These are phyloP conservation scores for Paraphaeosphaeria minitans DNA, from an alignment of 2,329 filamentous ascomycete genomes.

Conservation along the genomic window DNA sequence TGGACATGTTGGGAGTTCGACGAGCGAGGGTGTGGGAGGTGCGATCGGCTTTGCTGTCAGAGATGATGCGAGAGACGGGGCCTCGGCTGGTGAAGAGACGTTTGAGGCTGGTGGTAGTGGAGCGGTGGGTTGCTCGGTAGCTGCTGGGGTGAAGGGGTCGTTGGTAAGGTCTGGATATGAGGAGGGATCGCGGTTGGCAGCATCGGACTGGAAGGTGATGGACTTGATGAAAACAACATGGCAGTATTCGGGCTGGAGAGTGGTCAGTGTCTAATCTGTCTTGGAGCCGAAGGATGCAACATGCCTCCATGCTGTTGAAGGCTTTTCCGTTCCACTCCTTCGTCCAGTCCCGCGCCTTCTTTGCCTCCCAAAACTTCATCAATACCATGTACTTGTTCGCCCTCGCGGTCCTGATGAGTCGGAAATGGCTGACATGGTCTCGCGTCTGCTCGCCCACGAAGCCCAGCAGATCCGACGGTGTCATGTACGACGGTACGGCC, in stretches of 20 bases:
- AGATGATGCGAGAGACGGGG: slow-evolving; percentile 47
- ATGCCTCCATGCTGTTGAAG: slow-evolving; percentile 88
- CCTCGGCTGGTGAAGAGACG: slow-evolving; percentile 42
- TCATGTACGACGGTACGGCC: slow-evolving; percentile 92
- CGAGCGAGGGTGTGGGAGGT: slow-evolving; percentile 78
- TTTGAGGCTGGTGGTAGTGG: slow-evolving; percentile 36
- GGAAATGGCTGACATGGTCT: slow-evolving; percentile 86
- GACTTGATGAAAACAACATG: slow-evolving; percentile 94
- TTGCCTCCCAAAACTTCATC: slow-evolving; percentile 84
- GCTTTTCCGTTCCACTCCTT: slow-evolving; percentile 89
- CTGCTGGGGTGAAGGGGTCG: slow-evolving; percentile 68
- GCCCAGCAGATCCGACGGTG: slow-evolving; percentile 85
- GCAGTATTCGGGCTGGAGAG: slow-evolving; percentile 78
- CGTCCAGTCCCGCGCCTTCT: slow-evolving; percentile 78
- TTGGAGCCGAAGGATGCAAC: slow-evolving; percentile 24
- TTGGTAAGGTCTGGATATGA: slow-evolving; percentile 67
- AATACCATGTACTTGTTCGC: slow-evolving; percentile 94
- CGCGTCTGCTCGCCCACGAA: slow-evolving; percentile 89
- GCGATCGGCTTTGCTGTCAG: slow-evolving; percentile 67
- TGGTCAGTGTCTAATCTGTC: slow-evolving; percentile 12
- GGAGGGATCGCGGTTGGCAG: slow-evolving; percentile 48
- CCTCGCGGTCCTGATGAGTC: slow-evolving; percentile 87
- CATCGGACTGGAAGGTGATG: slow-evolving; percentile 78
- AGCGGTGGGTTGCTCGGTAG: slow-evolving; percentile 41
- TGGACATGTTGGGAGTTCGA: slow-evolving; percentile 93